Evolutionary conservation across 139 green algal genomes (phyloP).

Genomic region (Klebsormidium nitens): DNA sequence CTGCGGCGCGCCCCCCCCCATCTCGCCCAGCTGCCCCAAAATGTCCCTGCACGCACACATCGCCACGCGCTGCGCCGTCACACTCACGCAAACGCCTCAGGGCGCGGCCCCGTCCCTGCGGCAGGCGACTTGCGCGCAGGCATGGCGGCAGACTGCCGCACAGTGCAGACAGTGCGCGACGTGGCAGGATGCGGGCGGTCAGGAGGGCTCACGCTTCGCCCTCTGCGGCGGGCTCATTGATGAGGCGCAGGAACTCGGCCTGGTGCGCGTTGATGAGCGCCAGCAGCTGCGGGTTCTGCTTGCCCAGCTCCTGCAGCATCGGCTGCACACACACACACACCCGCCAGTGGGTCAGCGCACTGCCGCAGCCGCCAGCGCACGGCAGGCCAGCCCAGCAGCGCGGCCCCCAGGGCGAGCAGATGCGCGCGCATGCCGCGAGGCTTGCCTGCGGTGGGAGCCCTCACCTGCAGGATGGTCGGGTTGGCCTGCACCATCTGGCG

Average conservation of each 20-base stretch:
- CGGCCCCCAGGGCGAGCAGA: no score
- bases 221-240: slow-evolving; percentile 70
- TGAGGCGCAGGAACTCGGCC: slow-evolving; percentile 83
- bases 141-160: no score
- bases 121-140: no score
- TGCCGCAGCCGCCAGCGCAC: no score
- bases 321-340: slow-evolving; percentile 64
- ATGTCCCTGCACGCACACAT: slow-evolving; percentile 21
- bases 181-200: neutral
- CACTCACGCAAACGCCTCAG: no score
- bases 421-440: neutral
- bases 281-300: slow-evolving; percentile 79
- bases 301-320: slow-evolving; percentile 94
- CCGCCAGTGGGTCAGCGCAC: no score
- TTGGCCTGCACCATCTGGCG: slow-evolving; percentile 80
- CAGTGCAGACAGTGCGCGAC: no score
- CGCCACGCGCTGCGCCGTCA: slow-evolving; percentile 50
- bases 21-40: slow-evolving; percentile 5
- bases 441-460: neutral
- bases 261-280: slow-evolving; percentile 80
- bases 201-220: neutral
- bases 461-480: slow-evolving; percentile 69
- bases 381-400: no score
- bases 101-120: no score
- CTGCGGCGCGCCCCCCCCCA: slow-evolving; percentile 9